Conservation (phyloP, 176 grass and related monocot species). For the Metroxylon sagu region DNA sequence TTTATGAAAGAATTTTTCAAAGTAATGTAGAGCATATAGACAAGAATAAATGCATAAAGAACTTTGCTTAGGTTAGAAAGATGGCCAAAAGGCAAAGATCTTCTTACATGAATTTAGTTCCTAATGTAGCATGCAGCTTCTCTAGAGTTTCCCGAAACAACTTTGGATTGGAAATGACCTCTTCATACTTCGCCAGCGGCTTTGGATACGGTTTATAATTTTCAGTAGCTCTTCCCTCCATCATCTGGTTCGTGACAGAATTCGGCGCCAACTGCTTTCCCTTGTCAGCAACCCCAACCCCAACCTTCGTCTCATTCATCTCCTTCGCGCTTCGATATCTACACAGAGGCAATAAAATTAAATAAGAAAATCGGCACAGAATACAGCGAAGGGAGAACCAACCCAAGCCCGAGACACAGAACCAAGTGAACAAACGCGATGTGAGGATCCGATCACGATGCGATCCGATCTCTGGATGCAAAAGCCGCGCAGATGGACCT, state of each 20-base stretch:
- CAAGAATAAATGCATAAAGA: too few relatives aligned
- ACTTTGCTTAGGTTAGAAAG: too few relatives aligned
- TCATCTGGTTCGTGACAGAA: too few relatives aligned
- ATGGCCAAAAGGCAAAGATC: neutral
- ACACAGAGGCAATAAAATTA: neutral
- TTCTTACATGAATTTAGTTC: conserved; percentile 43
- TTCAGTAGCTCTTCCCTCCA: neutral
- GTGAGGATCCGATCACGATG: too few relatives aligned
- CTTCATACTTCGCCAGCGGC: conserved; percentile 26
- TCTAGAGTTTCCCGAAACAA: conserved; percentile 32
- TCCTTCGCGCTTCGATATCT: conserved; percentile 6
- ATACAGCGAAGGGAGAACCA: too few relatives aligned
- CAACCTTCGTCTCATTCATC: neutral
- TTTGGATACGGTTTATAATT: conserved; percentile 20
- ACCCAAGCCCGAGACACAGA: too few relatives aligned
- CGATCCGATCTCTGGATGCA: too few relatives aligned
- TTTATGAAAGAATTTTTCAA: too few relatives aligned
- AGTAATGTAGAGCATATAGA: too few relatives aligned
- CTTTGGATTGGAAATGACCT: conserved; percentile 24
- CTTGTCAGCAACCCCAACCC: neutral
- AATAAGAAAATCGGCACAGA: neutral
- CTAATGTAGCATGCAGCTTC: conserved; percentile 31
- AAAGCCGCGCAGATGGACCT: too few relatives aligned
- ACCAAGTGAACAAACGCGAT: too few relatives aligned
- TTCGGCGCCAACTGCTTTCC: neutral